Evolutionary conservation across 768 basidiomycete genomes (phyloP).

Genomic region (Agaricus blazei): DNA sequence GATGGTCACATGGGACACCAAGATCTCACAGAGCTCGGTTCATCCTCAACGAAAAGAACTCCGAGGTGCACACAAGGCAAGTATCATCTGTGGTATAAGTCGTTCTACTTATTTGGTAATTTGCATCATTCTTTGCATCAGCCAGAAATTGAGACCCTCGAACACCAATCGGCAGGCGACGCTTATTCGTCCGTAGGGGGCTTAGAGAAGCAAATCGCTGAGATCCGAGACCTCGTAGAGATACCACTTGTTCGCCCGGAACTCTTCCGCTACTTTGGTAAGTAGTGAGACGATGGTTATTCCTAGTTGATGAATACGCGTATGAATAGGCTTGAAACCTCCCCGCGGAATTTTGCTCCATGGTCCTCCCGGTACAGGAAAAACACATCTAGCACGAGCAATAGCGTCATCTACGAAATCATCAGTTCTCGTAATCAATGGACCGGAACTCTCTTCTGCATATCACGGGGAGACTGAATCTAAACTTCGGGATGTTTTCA

Average conservation of each 20-base stretch:
- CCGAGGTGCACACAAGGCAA: conserved; percentile 31
- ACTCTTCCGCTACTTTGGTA: conserved; percentile 29
- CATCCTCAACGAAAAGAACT: conserved; percentile 16
- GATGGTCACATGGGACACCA: conserved; percentile 66
- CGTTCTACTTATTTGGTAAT: conserved; percentile 3
- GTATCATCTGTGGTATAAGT: conserved; percentile 8
- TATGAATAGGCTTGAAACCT: conserved; percentile 70
- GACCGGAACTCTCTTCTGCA: conserved; percentile 90
- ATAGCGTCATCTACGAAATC: conserved; percentile 86
- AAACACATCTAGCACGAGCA: conserved; percentile 93
- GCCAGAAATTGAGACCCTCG: conserved; percentile 43
- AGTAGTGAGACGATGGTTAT: conserved; percentile 2
- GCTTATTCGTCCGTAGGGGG: conserved; percentile 89
- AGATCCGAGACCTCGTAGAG: conserved; percentile 47
- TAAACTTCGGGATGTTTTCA: conserved; percentile 84
- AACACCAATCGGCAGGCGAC: conserved; percentile 36
- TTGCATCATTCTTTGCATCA: conserved; percentile 14
- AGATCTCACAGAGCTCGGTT: conserved; percentile 37
- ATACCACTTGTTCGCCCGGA: conserved; percentile 28
- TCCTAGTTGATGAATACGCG: conserved; percentile 6
- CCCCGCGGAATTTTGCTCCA: conserved; percentile 94
- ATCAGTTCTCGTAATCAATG: conserved; percentile 89
- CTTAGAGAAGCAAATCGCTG: conserved; percentile 77
- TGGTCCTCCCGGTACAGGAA: conserved; percentile 96
- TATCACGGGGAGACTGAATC: conserved; percentile 98